Conservation (phyloP, 768 basidiomycete species). For the Cyclocybe cylindracea region DNA sequence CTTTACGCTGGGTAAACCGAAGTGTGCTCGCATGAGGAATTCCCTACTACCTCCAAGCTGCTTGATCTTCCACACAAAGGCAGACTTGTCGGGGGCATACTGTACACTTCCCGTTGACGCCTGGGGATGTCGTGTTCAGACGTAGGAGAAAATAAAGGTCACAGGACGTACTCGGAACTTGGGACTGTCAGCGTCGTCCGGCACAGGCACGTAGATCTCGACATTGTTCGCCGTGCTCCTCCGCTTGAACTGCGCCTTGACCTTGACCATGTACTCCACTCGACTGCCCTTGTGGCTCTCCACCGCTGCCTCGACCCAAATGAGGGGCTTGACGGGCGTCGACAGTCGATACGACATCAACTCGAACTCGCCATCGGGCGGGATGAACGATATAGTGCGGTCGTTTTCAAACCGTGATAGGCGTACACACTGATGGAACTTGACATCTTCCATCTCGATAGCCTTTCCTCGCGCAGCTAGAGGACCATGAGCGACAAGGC, state of each 20-base stretch:
- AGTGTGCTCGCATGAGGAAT: conserved; percentile 98
- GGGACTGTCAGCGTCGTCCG: conserved; percentile 97
- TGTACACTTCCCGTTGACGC: conserved; percentile 95
- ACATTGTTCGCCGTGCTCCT: conserved; percentile 97
- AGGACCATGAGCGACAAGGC: conserved; percentile 1
- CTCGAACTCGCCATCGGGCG: conserved; percentile 98
- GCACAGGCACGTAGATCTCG: conserved; percentile 98
- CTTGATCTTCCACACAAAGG: conserved; percentile 99
- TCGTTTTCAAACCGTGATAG: conserved; percentile 98
- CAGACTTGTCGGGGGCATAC: conserved; percentile 97
- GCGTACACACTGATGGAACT: conserved; percentile 99
- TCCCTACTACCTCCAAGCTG: conserved; percentile 94
- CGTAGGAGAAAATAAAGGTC: neutral
- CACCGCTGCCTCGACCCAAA: conserved; percentile 97
- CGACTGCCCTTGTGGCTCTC: conserved; percentile 93
- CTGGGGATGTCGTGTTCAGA: conserved; percentile 37
- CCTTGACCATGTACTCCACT: conserved; percentile 95
- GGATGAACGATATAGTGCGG: conserved; percentile 98
- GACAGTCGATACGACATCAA: conserved; percentile 97
- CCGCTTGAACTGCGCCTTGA: conserved; percentile 96
- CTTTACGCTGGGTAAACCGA: conserved; percentile 92
- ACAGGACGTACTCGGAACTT: conserved; percentile 80
- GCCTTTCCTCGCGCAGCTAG: conserved; percentile 92
- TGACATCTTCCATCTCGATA: conserved; percentile 99
- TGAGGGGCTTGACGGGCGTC: conserved; percentile 93